Evolutionary conservation across 257 asterid genomes (phyloP), one percentile per base, ranked within the genome.

Genomic region (Handroanthus guayacan): DNA sequence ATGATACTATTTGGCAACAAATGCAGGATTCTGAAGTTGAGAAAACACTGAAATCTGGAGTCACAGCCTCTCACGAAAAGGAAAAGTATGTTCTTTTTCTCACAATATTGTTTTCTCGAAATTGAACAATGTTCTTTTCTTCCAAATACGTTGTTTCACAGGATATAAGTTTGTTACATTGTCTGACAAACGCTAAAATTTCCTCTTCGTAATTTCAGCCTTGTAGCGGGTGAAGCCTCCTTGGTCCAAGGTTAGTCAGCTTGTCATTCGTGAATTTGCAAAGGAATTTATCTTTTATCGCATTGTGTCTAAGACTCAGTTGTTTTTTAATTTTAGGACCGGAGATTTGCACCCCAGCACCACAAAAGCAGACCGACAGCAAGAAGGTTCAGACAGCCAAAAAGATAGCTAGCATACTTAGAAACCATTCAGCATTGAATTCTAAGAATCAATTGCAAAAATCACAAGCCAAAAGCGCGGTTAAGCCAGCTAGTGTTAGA

Each of bases 321-420:
- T 31, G 16, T 37, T 43, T 41, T 3, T 17, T 14, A 13, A 45
- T 44, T 37, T 51, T 61, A 76, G 75, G 73, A 31, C 62, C 83
- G 41, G 96, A 80, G 62, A 79, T 84, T 77, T 85, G 92, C 82
- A 92, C 97, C 6, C 97, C 99, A 39, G 89, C 84, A 67, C 90
- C 91, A 10, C 70, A 52, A 54, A 83, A 51, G 71, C 84, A 61
- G 45, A 82, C 62, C n/a, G 85, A 77, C 6, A 77, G 82, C 56
- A 86, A 80, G 81, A 92, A 75, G 86, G 75, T 20, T 56, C 93
- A 81, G 77, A 82, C 96, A 16, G 91, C 94, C 16, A 86, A 80
- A 75, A 89, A 87, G 81, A 85, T 89, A 38, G 95, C 97, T 12
- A 88, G 89, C 79, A 63, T 86, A 73, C 80, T 92, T 5, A 81